Base-by-base conservation (phyloP, 345 rosid genomes). In the Linum lewisii region DNA sequence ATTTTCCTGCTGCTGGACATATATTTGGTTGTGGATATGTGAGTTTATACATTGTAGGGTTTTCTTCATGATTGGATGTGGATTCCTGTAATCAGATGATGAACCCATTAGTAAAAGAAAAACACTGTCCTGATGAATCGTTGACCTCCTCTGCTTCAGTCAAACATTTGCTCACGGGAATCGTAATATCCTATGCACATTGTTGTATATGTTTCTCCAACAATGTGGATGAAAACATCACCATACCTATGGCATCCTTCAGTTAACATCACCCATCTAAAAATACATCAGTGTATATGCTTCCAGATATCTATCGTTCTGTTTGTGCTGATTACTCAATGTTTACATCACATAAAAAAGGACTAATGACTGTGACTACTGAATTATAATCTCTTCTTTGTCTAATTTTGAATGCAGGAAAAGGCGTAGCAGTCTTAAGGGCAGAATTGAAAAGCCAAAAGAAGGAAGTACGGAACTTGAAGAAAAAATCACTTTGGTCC, bases 401-500 rank as follows among this genome's bases (percentile, higher is more conserved):
- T 21, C 29, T 23, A 15, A 3, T 54, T 34, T 37, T 32, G 24
- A 45, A 38, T 71, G 51, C 64, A 72, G 75, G 67, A 32, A 67
- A 42, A 24, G 59, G 34, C 57, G 23, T 53, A 44, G 45, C 64
- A 11, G 57, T 56, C 24, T 58, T 72, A 55, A 59, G 24, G 62
- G 42, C 71, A 34, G 67, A 62, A 32, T 25, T 72, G 19, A 72
- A 66, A 63, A 62, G 29, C 67, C 71, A 72, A 23, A 72, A 29
- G 54, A 72, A 66, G 47, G 61, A 13, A 53, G 66, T 72, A 32
- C 63, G 68, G 44, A 72, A 47, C 58, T 36, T 72, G 24, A 72
- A 59, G 71, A 72, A 63, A 54, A 72, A 63, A 60, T 72, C 75
- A 10, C 54, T 72, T 10, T 72, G 75, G 75, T 72, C 68, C 55